Base-by-base conservation (phyloP, 2,329 filamentous ascomycete genomes). In the Aspergillus thermomutatus region DNA sequence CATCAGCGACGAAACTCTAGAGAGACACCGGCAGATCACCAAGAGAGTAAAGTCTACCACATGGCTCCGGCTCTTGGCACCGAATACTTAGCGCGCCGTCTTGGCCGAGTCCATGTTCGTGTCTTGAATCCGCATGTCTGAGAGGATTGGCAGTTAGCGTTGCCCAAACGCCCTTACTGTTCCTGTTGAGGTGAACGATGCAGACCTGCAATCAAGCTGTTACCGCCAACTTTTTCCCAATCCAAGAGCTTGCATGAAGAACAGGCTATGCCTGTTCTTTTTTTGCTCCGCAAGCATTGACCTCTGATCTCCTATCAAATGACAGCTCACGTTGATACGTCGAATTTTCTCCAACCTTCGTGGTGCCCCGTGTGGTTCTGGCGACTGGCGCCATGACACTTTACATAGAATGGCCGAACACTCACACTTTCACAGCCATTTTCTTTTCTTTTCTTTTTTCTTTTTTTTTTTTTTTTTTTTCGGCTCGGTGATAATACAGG, bases 321-420 rank as follows among this genome's bases (percentile, higher is more conserved):
- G 65, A 68, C 59, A 62, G 60, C 63, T 67, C 65, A 64, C 59
- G 64, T 61, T 65, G 68, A 70, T 67, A 66, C 60, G 67, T 70
- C 67, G 57, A 59, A 65, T 68, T 56, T 55, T 54, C 53, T 55
- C 55, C 53, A 54, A 54, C 26, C 53, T 52, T 45, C 19, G 40
- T 25, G 28, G 8, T 45, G 41, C 19, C 41, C 28, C 27, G 43
- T 52, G 47, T 40, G 46, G 8, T 19, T 57, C 50, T 53, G 46
- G 46, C 40, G 51, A 21, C 46, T 26, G 43, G 45, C 27, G 28
- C 49, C 51, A 28, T 45, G 50, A 37, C 43, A 37, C 51, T 52
- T 54, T 27, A 27, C 25, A 8, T 52, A 21, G 43, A 45, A 41
- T 41, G 3, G 7, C 31, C 23, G 7, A 23, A 6, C 43, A 7